Percentiles rank a stretch among this genome's conserved stretches.
phyloP scores from a whole-genome alignment of 169 alveolate genomes.

The Eimeria praecox region DNA sequence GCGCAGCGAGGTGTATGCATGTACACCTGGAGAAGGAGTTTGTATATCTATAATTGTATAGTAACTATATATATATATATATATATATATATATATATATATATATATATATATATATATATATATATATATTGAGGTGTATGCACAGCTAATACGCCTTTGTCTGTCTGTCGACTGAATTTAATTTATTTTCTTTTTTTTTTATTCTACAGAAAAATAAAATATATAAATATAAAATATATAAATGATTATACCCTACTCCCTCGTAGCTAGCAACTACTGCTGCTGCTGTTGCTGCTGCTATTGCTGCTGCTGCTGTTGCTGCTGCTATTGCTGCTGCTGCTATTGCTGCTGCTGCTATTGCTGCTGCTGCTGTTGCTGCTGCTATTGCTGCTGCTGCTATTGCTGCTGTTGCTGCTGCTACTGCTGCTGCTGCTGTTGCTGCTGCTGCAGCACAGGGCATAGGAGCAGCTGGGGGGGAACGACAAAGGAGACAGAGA shows the following conservation, averaged over 20 bases:
- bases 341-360: constrained; percentile 28
- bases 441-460: constrained; percentile 3
- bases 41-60: no score
- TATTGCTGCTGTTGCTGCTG: constrained; percentile 39
- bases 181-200: not conserved
- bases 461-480: no score
- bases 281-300: constrained; percentile 9
- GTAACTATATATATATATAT: no score
- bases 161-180: not conserved
- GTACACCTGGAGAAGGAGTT: no score
- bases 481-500: no score
- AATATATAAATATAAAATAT: no score
- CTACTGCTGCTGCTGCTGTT: constrained; percentile 47
- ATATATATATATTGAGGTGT: not conserved
- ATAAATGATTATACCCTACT: no score
- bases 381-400: constrained; percentile 36
- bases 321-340: not conserved
- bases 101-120: no score
- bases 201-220: no score
- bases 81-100: no score
- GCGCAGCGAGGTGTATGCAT: no score
- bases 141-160: not conserved
- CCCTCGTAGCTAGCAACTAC: no score
- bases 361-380: not conserved
- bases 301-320: not conserved